phyloP scores from a whole-genome alignment of 2,329 filamentous ascomycete genomes.

The Penicillium frequentans region DNA sequence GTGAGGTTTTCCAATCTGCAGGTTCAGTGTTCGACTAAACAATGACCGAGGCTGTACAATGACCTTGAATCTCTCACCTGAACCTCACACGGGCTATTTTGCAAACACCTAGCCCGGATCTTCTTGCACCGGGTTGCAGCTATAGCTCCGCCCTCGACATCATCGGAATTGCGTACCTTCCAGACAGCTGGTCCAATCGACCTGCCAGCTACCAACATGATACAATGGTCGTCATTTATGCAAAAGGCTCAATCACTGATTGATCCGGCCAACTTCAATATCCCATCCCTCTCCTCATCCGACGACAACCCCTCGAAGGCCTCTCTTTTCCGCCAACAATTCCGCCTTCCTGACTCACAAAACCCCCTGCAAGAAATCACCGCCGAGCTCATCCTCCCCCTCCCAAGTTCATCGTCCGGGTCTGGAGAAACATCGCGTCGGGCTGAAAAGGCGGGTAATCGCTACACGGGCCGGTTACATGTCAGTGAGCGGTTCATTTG shows the following conservation, averaged over 20 bases:
- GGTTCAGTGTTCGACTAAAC: conserved; percentile 15
- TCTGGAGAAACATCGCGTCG: conserved; percentile 63
- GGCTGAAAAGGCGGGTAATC: conserved; percentile 66
- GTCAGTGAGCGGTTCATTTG: conserved; percentile 93
- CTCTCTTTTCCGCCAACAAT: conserved; percentile 91
- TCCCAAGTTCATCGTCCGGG: conserved; percentile 57
- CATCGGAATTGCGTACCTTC: conserved; percentile 12
- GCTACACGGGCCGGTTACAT: conserved; percentile 90
- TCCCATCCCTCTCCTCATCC: conserved; percentile 68
- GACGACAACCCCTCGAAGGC: conserved; percentile 87
- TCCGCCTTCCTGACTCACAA: conserved; percentile 89
- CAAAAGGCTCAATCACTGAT: conserved; percentile 95
- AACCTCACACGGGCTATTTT: conserved; percentile 24
- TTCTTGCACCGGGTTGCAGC: conserved; percentile 20
- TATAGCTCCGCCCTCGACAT: conserved; percentile 25
- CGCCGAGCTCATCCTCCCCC: conserved; percentile 86
- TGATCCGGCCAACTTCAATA: conserved; percentile 79
- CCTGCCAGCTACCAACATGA: conserved; percentile 46
- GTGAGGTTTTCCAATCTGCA: conserved; percentile 15
- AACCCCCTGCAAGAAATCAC: conserved; percentile 95
- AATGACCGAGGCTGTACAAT: conserved; percentile 30
- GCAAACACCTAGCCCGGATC: conserved; percentile 19
- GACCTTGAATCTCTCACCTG: conserved; percentile 19
- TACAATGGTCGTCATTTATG: conserved; percentile 75
- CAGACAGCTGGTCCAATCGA: background rate